Percentiles rank a stretch among this genome's conserved stretches.
Evolutionary conservation across 2,329 filamentous ascomycete genomes (phyloP).

Genomic region (Ophiostoma sp.): DNA sequence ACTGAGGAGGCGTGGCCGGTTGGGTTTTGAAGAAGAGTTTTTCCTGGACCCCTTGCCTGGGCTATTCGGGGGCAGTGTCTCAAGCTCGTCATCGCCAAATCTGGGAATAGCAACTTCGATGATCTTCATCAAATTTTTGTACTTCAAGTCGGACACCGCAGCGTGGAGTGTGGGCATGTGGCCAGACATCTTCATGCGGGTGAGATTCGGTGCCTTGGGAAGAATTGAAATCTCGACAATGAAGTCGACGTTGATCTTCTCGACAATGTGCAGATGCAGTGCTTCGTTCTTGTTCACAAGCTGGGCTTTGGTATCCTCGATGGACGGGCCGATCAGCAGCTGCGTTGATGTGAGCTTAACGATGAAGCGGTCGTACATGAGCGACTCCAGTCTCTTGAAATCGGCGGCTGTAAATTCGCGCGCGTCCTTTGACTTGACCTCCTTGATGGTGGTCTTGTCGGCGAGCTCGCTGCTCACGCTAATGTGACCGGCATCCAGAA

Average conservation of each 20-base stretch:
- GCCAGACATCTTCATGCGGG: slow-evolving; percentile 84
- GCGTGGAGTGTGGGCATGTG: slow-evolving; percentile 89
- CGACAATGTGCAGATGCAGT: slow-evolving; percentile 80
- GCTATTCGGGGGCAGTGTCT: slow-evolving; percentile 25
- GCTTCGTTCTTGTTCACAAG: slow-evolving; percentile 61
- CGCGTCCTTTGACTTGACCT: slow-evolving; percentile 86
- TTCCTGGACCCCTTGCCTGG: background rate
- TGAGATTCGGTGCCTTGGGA: slow-evolving; percentile 90
- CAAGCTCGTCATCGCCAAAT: slow-evolving; percentile 50
- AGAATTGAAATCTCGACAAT: slow-evolving; percentile 93
- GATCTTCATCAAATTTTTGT: slow-evolving; percentile 92
- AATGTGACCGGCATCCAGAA: slow-evolving; percentile 92
- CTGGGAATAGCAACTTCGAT: slow-evolving; percentile 93
- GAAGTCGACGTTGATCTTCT: slow-evolving; percentile 96
- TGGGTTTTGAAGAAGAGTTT: slow-evolving; percentile 26
- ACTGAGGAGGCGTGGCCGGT: slow-evolving; percentile 43
- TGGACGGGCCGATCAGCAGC: slow-evolving; percentile 87
- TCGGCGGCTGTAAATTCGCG: slow-evolving; percentile 85
- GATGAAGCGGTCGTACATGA: slow-evolving; percentile 97
- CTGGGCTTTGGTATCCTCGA: slow-evolving; percentile 82
- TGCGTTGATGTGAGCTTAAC: slow-evolving; percentile 93
- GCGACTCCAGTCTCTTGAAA: slow-evolving; percentile 75
- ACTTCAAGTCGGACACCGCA: slow-evolving; percentile 88
- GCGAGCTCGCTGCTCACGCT: slow-evolving; percentile 91
- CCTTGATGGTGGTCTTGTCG: slow-evolving; percentile 79